A percentile compares a stretch with the other conserved stretches of the same genome.
Evolutionary conservation across 2,329 filamentous ascomycete species (phyloP).

Genomic region (Nemania sp.): DNA sequence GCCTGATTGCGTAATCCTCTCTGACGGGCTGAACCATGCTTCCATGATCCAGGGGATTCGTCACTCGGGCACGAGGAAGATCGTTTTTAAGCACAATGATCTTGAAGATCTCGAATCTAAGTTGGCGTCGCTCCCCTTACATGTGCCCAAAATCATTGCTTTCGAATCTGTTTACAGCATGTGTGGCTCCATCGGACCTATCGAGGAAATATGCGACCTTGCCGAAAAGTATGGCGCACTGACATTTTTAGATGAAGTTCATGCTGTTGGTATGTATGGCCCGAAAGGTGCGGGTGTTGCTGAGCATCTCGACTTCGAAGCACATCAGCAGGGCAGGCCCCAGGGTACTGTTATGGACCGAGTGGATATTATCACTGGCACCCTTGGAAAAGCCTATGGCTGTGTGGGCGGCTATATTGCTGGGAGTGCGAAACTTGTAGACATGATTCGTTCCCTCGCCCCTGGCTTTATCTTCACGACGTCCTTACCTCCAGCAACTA

Average conservation of each 20-base stretch:
- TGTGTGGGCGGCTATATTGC: slow-evolving; percentile 98
- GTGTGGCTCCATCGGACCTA: slow-evolving; percentile 96
- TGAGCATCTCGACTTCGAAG: slow-evolving; percentile 94
- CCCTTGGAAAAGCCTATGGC: slow-evolving; percentile 95
- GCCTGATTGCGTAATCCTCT: slow-evolving; percentile 96
- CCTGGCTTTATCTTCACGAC: slow-evolving; percentile 99
- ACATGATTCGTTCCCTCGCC: slow-evolving; percentile 90
- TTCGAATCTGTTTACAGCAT: slow-evolving; percentile 99
- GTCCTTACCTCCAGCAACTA: slow-evolving; percentile 90
- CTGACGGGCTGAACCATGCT: slow-evolving; percentile 94
- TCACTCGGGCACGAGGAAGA: slow-evolving; percentile 94
- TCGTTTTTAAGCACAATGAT: slow-evolving; percentile 99
- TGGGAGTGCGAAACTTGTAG: slow-evolving; percentile 82
- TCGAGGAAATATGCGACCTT: slow-evolving; percentile 92
- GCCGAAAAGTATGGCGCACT: slow-evolving; percentile 97
- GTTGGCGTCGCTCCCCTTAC: slow-evolving; percentile 80
- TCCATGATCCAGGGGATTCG: slow-evolving; percentile 99
- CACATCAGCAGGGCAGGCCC: slow-evolving; percentile 74
- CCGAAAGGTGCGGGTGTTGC: slow-evolving; percentile 94
- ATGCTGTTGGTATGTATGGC: slow-evolving; percentile 99
- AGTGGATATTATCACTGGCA: slow-evolving; percentile 96
- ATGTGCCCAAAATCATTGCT: slow-evolving; percentile 95
- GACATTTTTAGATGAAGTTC: slow-evolving; percentile 97
- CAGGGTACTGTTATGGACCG: slow-evolving; percentile 91
- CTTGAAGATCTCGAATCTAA: slow-evolving; percentile 91